Evolutionary conservation across 140 eudicot genomes (phyloP).

Genomic region (Ambrosia hybrid): DNA sequence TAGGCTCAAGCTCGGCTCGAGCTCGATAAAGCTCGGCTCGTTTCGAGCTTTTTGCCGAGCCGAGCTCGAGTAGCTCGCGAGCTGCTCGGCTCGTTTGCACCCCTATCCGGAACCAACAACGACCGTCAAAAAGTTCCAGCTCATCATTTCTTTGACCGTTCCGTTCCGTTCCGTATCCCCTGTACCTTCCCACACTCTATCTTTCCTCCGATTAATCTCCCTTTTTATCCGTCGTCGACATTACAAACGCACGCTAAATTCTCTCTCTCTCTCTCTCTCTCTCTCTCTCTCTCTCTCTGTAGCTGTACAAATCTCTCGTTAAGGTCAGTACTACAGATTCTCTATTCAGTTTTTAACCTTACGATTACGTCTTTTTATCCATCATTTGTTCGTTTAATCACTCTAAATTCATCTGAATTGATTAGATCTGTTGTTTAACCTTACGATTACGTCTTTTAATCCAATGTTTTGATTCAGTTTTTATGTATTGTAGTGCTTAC

Average conservation of each 20-base stretch:
- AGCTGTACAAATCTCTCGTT: constrained; percentile 23
- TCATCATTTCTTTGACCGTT: constrained; percentile 5
- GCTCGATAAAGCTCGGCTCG: no score
- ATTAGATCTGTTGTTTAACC: constrained; percentile 21
- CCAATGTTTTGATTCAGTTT: no score
- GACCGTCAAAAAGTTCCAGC: constrained; percentile 30
- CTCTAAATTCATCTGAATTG: constrained; percentile 4
- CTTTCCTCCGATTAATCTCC: constrained; percentile 21
- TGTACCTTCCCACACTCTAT: constrained; percentile 34
- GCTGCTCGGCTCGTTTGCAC: no score
- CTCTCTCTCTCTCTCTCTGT: no score
- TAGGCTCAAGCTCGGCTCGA: no score
- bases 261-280: constrained; percentile 25
- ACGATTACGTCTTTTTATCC: constrained; percentile 17
- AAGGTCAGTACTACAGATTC: constrained; percentile 28
- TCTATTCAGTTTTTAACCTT: neutral
- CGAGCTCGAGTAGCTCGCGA: no score
- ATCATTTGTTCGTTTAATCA: constrained; percentile 10
- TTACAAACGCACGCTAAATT: constrained; percentile 36
- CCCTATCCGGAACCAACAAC: constrained; percentile 6
- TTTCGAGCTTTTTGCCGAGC: no score
- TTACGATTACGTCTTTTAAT: no score
- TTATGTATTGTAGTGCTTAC: no score
- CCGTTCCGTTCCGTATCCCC: constrained; percentile 20
- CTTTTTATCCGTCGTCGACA: constrained; percentile 30